These are phyloP conservation scores for Sugiyamaella novakii DNA, from an alignment of 1,139 yeast species.

Conservation along the genomic window DNA sequence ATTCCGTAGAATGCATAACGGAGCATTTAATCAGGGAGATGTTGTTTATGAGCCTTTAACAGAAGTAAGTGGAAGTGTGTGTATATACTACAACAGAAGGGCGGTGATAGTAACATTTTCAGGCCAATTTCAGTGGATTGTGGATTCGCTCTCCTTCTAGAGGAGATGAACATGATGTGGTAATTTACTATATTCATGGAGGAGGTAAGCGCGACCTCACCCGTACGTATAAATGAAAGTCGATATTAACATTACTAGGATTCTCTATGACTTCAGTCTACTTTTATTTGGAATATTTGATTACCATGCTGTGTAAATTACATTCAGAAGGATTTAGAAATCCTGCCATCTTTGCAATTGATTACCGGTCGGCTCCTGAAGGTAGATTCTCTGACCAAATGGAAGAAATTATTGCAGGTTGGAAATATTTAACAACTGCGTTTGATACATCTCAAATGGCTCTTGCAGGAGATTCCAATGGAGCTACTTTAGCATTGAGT, in stretches of 20 bases:
- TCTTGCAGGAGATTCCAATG: slow-evolving; percentile 49
- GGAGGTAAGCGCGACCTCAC: slow-evolving; percentile 34
- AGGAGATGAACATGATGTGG: slow-evolving; percentile 40
- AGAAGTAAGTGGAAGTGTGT: slow-evolving; percentile 28
- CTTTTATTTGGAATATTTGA: slow-evolving; percentile 46
- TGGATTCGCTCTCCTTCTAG: slow-evolving; percentile 43
- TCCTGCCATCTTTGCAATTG: slow-evolving; percentile 48
- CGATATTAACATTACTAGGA: slow-evolving; percentile 27
- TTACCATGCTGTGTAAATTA: slow-evolving; percentile 43
- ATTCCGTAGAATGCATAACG: slow-evolving; percentile 35
- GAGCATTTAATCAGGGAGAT: slow-evolving; percentile 37
- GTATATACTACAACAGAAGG: no score
- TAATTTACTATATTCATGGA: slow-evolving; percentile 45
- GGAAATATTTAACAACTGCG: slow-evolving; percentile 36
- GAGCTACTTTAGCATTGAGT: slow-evolving; percentile 47
- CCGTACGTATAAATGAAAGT: neutral
- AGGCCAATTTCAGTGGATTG: slow-evolving; percentile 37
- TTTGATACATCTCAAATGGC: slow-evolving; percentile 38
- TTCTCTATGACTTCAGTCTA: slow-evolving; percentile 40
- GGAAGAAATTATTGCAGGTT: slow-evolving; percentile 36
- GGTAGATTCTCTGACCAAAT: slow-evolving; percentile 38
- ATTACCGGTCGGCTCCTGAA: slow-evolving; percentile 37
- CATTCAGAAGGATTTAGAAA: slow-evolving; percentile 49
- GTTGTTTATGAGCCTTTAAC: slow-evolving; percentile 22
- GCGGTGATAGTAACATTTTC: neutral